These are phyloP conservation scores for Trametes polyzona DNA, from an alignment of 1,284 basidiomycete species.

Conservation along the genomic window DNA sequence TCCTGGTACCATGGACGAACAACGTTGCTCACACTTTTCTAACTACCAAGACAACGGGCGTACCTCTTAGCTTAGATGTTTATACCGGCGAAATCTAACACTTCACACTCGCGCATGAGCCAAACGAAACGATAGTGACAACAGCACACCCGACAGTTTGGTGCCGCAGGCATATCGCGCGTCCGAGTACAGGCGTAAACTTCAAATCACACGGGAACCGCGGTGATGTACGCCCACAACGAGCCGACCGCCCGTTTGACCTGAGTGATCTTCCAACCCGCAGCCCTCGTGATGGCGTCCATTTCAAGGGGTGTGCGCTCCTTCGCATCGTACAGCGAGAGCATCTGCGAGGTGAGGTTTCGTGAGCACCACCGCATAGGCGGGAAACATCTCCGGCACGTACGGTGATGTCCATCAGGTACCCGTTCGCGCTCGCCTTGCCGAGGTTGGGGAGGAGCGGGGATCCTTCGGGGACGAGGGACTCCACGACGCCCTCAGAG, in stretches of 20 bases:
- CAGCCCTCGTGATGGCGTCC: constrained; percentile 53
- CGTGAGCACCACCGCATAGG: too few species aligned
- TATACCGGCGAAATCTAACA: too few species aligned
- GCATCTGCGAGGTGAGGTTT: background rate
- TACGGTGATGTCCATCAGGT: constrained; percentile 56
- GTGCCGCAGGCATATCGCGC: too few species aligned
- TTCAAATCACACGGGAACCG: constrained; percentile 49
- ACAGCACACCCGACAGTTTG: too few species aligned
- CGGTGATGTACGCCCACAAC: constrained; percentile 63
- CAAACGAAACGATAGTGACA: too few species aligned
- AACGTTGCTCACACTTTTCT: too few species aligned
- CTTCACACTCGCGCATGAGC: too few species aligned
- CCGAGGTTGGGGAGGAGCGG: constrained; percentile 13
- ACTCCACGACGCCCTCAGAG: constrained; percentile 36
- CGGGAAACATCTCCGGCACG: too few species aligned
- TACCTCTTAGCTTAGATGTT: too few species aligned
- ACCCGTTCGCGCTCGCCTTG: constrained; percentile 4
- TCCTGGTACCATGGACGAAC: too few species aligned
- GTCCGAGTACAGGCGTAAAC: too few species aligned
- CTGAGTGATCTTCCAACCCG: constrained; percentile 67
- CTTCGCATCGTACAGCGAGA: background rate
- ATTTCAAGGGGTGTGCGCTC: constrained; percentile 71
- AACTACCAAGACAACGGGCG: too few species aligned
- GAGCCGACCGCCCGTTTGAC: constrained; percentile 61
- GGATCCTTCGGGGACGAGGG: constrained; percentile 45